Conservation (phyloP, 2,329 filamentous ascomycete genomes). For the Cladosporium sphaerospermum region DNA sequence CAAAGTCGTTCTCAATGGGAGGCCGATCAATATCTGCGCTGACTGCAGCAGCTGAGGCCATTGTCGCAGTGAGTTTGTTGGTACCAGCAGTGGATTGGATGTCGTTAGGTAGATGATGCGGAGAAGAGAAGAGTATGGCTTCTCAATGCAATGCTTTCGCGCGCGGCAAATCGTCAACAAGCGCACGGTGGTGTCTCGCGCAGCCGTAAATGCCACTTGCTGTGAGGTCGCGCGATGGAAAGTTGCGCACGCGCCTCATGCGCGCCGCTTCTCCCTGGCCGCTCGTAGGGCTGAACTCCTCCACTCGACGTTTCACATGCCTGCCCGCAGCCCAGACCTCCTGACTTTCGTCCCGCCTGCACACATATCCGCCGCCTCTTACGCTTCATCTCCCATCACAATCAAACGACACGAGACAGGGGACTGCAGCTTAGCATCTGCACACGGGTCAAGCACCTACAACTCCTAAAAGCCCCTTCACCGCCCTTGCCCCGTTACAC, state of each 20-base stretch:
- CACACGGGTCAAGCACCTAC: no score
- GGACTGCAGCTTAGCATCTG: neutral
- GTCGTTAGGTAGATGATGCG: neutral
- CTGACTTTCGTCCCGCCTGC: neutral
- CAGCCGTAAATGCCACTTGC: neutral
- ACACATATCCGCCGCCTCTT: neutral
- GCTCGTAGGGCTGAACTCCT: neutral
- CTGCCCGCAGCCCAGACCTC: neutral
- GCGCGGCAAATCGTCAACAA: neutral
- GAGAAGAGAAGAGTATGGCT: neutral
- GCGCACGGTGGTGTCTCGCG: no score
- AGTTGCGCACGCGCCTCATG: neutral
- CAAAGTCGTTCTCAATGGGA: slow-evolving; percentile 23
- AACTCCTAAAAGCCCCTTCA: no score
- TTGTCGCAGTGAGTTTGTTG: slow-evolving; percentile 14
- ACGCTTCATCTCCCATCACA: neutral
- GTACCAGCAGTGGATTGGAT: neutral
- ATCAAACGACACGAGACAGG: neutral
- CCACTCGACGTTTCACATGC: slow-evolving; percentile 3
- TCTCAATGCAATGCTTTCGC: neutral
- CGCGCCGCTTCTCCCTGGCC: neutral
- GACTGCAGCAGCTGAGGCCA: slow-evolving; percentile 33
- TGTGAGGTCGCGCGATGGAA: neutral
- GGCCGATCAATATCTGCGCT: slow-evolving; percentile 26
- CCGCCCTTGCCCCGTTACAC: neutral